Evolutionary conservation across 768 basidiomycete species (phyloP), one percentile per base, ranked within the genome.

Genomic region (Tubosaeta sp.): DNA sequence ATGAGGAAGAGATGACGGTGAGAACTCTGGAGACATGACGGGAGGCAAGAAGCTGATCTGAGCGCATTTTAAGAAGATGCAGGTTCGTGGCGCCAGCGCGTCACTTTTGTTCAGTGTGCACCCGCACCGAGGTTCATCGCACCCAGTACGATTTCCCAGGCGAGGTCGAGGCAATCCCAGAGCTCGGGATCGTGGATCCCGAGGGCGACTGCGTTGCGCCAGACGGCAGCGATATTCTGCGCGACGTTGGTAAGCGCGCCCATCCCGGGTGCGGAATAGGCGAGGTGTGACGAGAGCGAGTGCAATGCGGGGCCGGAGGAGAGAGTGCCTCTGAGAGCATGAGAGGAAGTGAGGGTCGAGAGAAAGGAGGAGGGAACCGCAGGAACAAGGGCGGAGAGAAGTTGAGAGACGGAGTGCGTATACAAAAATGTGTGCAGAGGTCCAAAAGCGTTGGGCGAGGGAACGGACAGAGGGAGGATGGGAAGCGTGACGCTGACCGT

Each of bases 191-290:
- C 84, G 47, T 76, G 79, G 2, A 90, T 67, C 4, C 87, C 87
- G n/a, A 91, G 73, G 19, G 79, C 78, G 53, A 81, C 83, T 3
- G 77, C 79, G 62, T 91, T 90, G 52, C 79, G 74, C 86, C 87
- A 91, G 31, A 90, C 65, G 7, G 84, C 87, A 51, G 83, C 77
- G 34, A 88, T 76, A 33, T 63, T 69, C 47, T 72, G 66, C 6
- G 77, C 70, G 48, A 78, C 73, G 35, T 72, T 69, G 43, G 85
- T 66, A 8, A 89, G 72, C 13, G 74, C 76, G 27, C 71, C 72
- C 34, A 69, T 65, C 50, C 34, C 75, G 1, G 73, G 70, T 8
- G 79, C 73, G 25, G 77, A 75, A 9, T 73, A 67, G 59, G 74
- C 74, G 29, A 85, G 74, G 63, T 80, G 79, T 6, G 72, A 57